Conservation (phyloP, 2,329 filamentous ascomycete species). For the Alternaria viburni region DNA sequence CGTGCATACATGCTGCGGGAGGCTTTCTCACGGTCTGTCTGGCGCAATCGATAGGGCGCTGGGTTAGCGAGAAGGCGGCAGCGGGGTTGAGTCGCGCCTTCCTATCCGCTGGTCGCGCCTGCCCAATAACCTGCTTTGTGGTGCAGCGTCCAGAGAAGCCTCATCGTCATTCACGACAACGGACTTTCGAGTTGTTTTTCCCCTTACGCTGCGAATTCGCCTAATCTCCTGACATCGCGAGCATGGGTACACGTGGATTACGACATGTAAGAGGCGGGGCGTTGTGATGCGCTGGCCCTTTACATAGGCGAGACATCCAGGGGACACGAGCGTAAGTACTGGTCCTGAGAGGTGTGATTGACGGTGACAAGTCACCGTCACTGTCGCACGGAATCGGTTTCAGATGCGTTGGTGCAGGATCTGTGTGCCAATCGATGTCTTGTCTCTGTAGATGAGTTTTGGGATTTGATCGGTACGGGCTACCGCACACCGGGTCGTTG, state of each 20-base stretch:
- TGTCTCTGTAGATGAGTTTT: not conserved
- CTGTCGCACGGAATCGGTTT: not conserved
- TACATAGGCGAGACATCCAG: not conserved
- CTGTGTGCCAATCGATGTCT: not conserved
- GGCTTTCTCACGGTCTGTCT: not conserved
- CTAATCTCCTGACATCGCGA: not conserved
- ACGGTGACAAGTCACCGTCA: not conserved
- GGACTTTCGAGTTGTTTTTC: not conserved
- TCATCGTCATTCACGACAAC: not conserved
- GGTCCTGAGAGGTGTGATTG: not conserved
- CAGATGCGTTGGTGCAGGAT: not conserved
- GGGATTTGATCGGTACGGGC: not conserved
- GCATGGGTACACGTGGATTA: not conserved
- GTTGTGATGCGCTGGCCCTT: not conserved
- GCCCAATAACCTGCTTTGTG: not conserved
- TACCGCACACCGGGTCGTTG: not conserved
- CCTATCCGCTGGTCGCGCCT: not conserved
- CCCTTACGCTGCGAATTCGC: not conserved
- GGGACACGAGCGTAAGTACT: not conserved
- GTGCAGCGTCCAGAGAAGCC: not conserved
- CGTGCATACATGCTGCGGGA: not conserved
- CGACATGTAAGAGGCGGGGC: not conserved
- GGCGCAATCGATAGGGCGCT: not conserved
- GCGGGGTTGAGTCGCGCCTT: not conserved
- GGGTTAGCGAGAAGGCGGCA: not conserved